Evolutionary conservation across 2,329 filamentous ascomycete species (phyloP).

Genomic region (Ascocoryne sarcoides): DNA sequence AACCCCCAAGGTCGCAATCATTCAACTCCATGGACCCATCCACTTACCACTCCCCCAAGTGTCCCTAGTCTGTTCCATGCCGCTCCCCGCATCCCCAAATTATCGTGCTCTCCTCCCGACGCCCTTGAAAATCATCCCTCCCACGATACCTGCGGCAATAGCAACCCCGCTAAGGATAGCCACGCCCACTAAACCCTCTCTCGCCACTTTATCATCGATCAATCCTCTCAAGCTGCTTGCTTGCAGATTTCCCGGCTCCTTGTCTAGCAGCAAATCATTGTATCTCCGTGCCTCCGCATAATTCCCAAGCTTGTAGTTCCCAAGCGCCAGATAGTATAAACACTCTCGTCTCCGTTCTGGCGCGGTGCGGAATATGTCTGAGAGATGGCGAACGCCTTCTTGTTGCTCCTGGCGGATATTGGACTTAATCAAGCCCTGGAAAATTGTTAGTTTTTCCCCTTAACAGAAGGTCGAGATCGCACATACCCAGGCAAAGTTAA

Average conservation of each 20-base stretch:
- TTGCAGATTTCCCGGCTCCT: constrained; percentile 87
- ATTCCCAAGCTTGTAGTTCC: constrained; percentile 97
- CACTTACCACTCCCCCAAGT: too few species aligned
- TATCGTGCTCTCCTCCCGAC: constrained; percentile 43
- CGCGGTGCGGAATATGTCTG: constrained; percentile 90
- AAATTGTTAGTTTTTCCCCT: constrained; percentile 4
- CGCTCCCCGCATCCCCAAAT: too few species aligned
- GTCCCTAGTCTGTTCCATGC: too few species aligned
- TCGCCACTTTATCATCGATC: constrained; percentile 94
- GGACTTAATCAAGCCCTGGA: constrained; percentile 89
- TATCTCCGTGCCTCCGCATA: constrained; percentile 91
- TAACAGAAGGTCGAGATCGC: constrained; percentile 1
- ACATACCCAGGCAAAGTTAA: constrained; percentile 97
- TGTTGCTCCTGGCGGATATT: constrained; percentile 78
- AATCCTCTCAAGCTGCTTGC: constrained; percentile 75
- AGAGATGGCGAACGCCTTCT: constrained; percentile 84
- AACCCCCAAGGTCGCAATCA: too few species aligned
- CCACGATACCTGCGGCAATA: constrained; percentile 86
- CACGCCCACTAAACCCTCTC: constrained; percentile 86
- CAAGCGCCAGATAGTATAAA: constrained; percentile 93
- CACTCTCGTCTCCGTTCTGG: constrained; percentile 94
- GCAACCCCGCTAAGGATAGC: constrained; percentile 91
- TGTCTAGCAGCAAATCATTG: constrained; percentile 84
- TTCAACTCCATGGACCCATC: too few species aligned
- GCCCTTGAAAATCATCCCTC: constrained; percentile 75